Evolutionary conservation across 2,329 filamentous ascomycete genomes (phyloP), one percentile per base, ranked within the genome.

Genomic region (Phoma sp.): DNA sequence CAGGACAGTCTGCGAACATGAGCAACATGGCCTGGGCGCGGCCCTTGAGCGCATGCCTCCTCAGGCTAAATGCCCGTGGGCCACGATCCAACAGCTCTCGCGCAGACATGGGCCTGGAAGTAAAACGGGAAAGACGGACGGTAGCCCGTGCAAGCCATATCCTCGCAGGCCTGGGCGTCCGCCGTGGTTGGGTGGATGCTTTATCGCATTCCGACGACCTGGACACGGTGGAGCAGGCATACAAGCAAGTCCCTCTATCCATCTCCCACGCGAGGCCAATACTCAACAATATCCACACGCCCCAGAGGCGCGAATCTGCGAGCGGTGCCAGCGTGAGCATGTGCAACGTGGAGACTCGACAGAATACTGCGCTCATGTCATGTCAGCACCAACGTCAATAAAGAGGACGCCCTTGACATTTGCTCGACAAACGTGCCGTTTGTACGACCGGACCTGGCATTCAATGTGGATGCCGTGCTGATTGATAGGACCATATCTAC

Each of bases 311-410:
- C 49, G 59, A 64, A 65, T 31, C 29, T 31, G 63, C 64, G 61
- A 65, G 52, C 46, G 60, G 52, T 50, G 54, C 48, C 46, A 63
- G 58, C 46, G 37, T 39, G 52, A 62, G 62, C 60, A 55, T 60
- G 70, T 74, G 72, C 72, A 67, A 75, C 71, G 71, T 74, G 71
- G 72, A 73, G 67, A 69, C 71, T 73, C 68, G 69, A 73, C 56
- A 66, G 65, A 55, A 69, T 69, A 58, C 70, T 63, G 69, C 68
- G 56, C 59, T 63, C 69, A 64, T 72, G 72, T 71, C 71, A 72
- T 66, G 67, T 63, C 67, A 68, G 67, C 65, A 60, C 57, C 51
- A 43, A 51, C 60, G 38, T n/a, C 61, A 58, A 63, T 63, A 43
- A 65, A 6, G 51, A 57, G 44, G 58, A 49, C 57, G 53, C 61